Percentiles rank a stretch among this genome's conserved stretches.
Evolutionary conservation across 2,329 filamentous ascomycete species (phyloP).

Genomic region (Aspergillus sojae): DNA sequence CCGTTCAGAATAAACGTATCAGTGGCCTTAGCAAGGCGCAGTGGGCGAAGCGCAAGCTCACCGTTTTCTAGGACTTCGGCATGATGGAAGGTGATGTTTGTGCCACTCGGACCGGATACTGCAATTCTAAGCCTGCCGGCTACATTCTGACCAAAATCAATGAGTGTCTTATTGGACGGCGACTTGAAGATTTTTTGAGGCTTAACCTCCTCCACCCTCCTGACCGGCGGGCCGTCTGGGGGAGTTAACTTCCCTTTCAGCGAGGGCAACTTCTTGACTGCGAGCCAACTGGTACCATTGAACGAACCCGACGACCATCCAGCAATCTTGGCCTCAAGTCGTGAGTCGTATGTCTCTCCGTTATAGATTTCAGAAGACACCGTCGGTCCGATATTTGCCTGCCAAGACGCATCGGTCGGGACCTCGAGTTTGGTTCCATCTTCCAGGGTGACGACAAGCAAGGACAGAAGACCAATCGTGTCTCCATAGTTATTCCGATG

Average conservation of each 20-base stretch:
- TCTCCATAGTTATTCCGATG: constrained; percentile 24
- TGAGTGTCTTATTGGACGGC: constrained; percentile 50
- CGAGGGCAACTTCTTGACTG: constrained; percentile 12
- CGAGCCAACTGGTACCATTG: constrained; percentile 16
- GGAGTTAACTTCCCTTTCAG: constrained; percentile 33
- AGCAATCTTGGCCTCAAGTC: constrained; percentile 27
- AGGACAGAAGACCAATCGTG: constrained; percentile 12
- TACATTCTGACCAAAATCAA: constrained; percentile 63
- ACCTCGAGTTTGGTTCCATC: constrained; percentile 13
- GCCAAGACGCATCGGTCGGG: constrained; percentile 16
- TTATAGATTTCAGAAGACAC: constrained; percentile 51
- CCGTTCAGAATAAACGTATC: constrained; percentile 16
- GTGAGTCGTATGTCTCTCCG: constrained; percentile 54
- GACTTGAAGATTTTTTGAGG: constrained; percentile 34
- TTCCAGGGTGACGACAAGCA: constrained; percentile 10
- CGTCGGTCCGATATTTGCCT: constrained; percentile 14
- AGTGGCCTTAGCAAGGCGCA: constrained; percentile 27
- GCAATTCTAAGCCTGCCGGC: constrained; percentile 53
- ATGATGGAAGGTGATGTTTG: constrained; percentile 31
- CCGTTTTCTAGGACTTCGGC: constrained; percentile 47
- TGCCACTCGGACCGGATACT: constrained; percentile 20
- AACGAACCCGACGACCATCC: constrained; percentile 36
- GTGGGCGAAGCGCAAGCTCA: constrained; percentile 36
- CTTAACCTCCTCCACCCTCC: constrained; percentile 34
- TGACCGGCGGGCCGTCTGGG: constrained; percentile 49